Evolutionary conservation across 2,329 filamentous ascomycete genomes (phyloP).

Genomic region (Diaporthe helianthi): DNA sequence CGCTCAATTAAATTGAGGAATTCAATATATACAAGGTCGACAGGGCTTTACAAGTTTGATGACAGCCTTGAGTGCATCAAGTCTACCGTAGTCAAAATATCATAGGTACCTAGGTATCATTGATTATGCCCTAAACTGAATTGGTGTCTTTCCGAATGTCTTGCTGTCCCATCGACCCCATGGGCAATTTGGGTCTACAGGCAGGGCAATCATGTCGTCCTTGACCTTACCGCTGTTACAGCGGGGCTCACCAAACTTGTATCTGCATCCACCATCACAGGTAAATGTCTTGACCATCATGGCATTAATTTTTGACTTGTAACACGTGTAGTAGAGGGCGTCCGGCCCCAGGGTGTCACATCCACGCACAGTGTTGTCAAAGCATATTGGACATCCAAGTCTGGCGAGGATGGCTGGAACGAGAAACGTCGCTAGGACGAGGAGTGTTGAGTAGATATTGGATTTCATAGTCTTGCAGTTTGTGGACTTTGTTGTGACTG

Average conservation of each 20-base stretch:
- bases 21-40: no score
- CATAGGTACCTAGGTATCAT: no score
- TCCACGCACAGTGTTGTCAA: slow-evolving; percentile 1
- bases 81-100: no score
- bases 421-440: not conserved
- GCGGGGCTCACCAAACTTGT: not conserved
- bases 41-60: no score
- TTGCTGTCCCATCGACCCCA: not conserved
- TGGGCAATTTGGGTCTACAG: not conserved
- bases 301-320: not conserved
- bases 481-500: not conserved
- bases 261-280: slow-evolving; percentile 1
- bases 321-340: not conserved
- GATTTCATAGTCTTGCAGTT: not conserved
- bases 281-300: not conserved
- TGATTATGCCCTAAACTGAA: not conserved
- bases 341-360: not conserved
- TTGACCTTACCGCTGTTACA: not conserved
- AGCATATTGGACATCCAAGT: slow-evolving; percentile 4
- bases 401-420: not conserved
- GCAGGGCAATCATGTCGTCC: not conserved
- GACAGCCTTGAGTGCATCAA: no score
- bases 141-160: not conserved
- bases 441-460: not conserved
- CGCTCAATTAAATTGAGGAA: no score